A percentile compares a stretch with the other conserved stretches of the same genome.
Conservation (phyloP, 202 grass and related monocot genomes). For the Zizania palustris region DNA sequence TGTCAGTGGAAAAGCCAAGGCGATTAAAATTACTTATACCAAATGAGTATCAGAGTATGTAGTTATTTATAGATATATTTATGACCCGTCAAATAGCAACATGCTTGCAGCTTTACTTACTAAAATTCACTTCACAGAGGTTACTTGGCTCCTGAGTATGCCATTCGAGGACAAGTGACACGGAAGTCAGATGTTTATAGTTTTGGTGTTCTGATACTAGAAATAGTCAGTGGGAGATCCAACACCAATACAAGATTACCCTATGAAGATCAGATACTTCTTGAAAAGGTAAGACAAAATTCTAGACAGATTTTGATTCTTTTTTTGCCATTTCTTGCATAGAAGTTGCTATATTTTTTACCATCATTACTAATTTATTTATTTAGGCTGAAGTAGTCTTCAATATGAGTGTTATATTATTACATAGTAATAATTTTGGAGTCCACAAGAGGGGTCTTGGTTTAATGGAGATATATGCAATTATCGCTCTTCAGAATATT, state of each 20-base stretch:
- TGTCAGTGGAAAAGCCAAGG: conserved; percentile 10
- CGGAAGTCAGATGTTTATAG: conserved; percentile 85
- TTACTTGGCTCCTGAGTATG: conserved; percentile 86
- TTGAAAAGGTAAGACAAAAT: conserved; percentile 59
- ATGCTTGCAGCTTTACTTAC: conserved; percentile 47
- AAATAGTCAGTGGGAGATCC: conserved; percentile 72
- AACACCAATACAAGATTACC: conserved; percentile 64
- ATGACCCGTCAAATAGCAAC: conserved; percentile 6
- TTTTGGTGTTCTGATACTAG: conserved; percentile 76
- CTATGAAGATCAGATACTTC: conserved; percentile 64
- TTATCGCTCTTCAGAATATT: conserved; percentile 21
- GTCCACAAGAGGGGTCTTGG: background rate
- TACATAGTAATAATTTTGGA: conserved; percentile 1
- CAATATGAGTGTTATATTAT: conserved; percentile 1
- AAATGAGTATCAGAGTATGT: conserved; percentile 25
- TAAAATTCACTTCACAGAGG: conserved; percentile 57
- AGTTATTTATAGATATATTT: conserved; percentile 19
- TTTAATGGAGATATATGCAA: conserved; percentile 7
- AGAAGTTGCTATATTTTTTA: background rate
- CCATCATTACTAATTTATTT: background rate
- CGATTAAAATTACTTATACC: conserved; percentile 15
- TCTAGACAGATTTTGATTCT: background rate
- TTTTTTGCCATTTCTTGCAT: background rate
- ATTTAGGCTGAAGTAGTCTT: background rate
- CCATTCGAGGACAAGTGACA: conserved; percentile 80